Evolutionary conservation across 2,329 filamentous ascomycete species (phyloP).

Genomic region (Apiospora kogelbergensis): DNA sequence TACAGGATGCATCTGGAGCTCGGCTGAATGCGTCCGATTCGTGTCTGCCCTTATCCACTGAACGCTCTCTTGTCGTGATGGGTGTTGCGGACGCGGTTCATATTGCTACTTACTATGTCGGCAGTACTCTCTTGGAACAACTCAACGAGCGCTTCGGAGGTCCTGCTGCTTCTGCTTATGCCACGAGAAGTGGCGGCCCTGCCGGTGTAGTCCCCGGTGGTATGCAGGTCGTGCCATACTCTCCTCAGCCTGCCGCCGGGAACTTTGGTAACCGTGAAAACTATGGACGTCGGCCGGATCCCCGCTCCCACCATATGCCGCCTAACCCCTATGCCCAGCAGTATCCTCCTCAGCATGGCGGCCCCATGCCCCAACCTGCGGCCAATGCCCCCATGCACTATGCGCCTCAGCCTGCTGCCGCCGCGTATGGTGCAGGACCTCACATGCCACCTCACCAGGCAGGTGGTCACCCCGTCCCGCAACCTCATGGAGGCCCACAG

Average conservation of each 20-base stretch:
- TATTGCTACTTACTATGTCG: constrained; percentile 98
- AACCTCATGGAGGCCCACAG: constrained; percentile 66
- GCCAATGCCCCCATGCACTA: constrained; percentile 76
- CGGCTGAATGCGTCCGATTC: constrained; percentile 95
- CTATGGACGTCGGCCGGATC: constrained; percentile 72
- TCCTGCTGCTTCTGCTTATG: constrained; percentile 95
- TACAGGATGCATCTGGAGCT: constrained; percentile 95
- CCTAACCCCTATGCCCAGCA: constrained; percentile 74
- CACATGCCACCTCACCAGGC: constrained; percentile 74
- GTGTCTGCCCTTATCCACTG: constrained; percentile 89
- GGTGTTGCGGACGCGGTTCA: constrained; percentile 98
- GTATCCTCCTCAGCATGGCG: constrained; percentile 65
- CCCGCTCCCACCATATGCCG: constrained; percentile 73
- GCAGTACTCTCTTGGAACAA: constrained; percentile 96
- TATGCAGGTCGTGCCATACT: constrained; percentile 99
- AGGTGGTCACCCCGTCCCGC: constrained; percentile 61
- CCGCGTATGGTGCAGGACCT: constrained; percentile 74
- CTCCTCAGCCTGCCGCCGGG: constrained; percentile 87
- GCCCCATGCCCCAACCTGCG: constrained; percentile 53
- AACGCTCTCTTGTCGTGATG: constrained; percentile 96
- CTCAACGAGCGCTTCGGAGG: constrained; percentile 95
- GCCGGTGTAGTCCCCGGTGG: constrained; percentile 92
- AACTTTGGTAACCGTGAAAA: constrained; percentile 91
- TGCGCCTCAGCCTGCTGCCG: constrained; percentile 69
- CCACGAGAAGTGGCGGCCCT: constrained; percentile 88